Base-by-base conservation (phyloP, 306 rosid species). In the Lathyrus aphaca region DNA sequence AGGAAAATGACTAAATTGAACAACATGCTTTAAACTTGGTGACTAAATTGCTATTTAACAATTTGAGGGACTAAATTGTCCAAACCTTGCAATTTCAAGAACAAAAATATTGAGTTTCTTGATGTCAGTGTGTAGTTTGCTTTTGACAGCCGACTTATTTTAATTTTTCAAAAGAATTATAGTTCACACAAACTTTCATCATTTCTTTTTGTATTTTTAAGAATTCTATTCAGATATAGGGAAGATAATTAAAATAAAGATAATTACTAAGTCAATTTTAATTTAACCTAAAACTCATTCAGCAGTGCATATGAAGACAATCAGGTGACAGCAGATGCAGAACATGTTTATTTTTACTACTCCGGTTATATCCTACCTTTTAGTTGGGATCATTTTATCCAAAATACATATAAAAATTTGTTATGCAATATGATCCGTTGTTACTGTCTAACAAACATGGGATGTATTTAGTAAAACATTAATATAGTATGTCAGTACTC, bases 71-170 rank as follows among this genome's bases (percentile, higher is more conserved):
- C 9, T 48, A 48, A 48, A 48, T 48, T 15, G 9, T 6, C 54
- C 21, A 16, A 16, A 10, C 18, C 54, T 15, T 48, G 16, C 54
- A 16, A 48, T 16, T 48, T 16, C 54, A 48, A 48, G 54, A 8
- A 48, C 54, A 7, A 16, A 48, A 16, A 15, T 16, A 48, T 15
- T 43, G 15, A 10, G 4, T 43, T 43, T 14, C 15, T 43, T 7
- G 2, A 12, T 43, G 16, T 43, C 80, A 82, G 74, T 38, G 10
- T 27, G 39, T 18, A 53, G 72, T 71, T 62, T 55, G 15, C 70
- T 66, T 63, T 50, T 39, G 64, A 39, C 25, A 16, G 7, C 17
- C 68, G 11, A 60, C 15, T 39, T 42, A 32, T 17, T 39, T 65
- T 32, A 14, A 61, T 69, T 70, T 57, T 60, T 72, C 50, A 59